Percentiles rank a stretch among this genome's conserved stretches.
Evolutionary conservation across 768 basidiomycete species (phyloP).

Genomic region (Collybia sordida): DNA sequence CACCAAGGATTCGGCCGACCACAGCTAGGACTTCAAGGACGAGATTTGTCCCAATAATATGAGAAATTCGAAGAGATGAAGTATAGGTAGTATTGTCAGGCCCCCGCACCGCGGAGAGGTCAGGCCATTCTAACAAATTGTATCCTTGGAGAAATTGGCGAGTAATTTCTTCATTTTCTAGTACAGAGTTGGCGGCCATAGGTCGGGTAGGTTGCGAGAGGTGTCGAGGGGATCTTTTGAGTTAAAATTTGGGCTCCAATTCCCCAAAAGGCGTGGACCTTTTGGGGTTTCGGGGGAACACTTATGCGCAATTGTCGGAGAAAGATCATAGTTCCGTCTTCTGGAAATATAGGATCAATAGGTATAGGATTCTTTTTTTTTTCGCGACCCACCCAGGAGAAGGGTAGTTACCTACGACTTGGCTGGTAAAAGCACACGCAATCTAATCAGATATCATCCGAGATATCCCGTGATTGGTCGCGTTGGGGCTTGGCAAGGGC

Average conservation of each 20-base stretch:
- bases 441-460: constrained; percentile 35
- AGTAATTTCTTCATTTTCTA: neutral
- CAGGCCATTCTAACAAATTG: constrained; percentile 28
- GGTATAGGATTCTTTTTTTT: neutral
- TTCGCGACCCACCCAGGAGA: neutral
- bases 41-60: neutral
- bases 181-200: constrained; percentile 3
- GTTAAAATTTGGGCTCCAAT: neutral
- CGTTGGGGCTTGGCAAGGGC: constrained; percentile 12
- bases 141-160: constrained; percentile 23
- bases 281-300: neutral
- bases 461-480: constrained; percentile 22
- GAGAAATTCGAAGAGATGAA: neutral
- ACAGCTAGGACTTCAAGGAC: constrained; percentile 17
- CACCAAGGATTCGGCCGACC: constrained; percentile 25
- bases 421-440: constrained; percentile 16
- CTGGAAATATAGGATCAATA: neutral
- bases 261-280: constrained; percentile 4
- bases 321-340: neutral
- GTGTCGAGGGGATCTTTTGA: no score
- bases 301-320: neutral
- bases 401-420: constrained; percentile 5
- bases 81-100: constrained; percentile 13
- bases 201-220: no score
- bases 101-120: constrained; percentile 26